These are phyloP conservation scores for Diaporthe aspalathi DNA, from an alignment of 2,329 filamentous ascomycete genomes.

Conservation along the genomic window DNA sequence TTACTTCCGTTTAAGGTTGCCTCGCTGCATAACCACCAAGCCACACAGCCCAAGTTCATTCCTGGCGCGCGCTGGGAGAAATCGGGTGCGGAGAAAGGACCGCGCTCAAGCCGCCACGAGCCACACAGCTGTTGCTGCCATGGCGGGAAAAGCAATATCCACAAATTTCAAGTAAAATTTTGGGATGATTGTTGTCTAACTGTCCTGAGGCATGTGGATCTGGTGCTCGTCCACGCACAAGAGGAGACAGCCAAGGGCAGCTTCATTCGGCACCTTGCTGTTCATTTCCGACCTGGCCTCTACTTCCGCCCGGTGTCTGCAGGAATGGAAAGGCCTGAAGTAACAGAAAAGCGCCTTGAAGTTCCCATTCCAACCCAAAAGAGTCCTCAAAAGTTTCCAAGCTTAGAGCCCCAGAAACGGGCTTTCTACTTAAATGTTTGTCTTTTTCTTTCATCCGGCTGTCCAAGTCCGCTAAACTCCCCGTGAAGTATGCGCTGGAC, in stretches of 20 bases:
- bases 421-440: too few relatives aligned
- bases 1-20: neutral
- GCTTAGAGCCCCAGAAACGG: too few relatives aligned
- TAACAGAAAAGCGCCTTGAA: neutral
- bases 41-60: neutral
- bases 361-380: neutral
- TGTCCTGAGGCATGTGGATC: neutral
- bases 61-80: neutral
- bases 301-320: too few relatives aligned
- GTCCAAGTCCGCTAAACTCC: too few relatives aligned
- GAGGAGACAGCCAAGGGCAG: neutral
- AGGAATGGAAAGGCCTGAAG: neutral
- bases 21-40: neutral
- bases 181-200: slow-evolving; percentile 5
- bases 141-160: neutral
- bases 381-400: too few relatives aligned
- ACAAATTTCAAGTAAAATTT: slow-evolving; percentile 2
- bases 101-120: neutral
- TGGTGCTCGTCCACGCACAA: neutral
- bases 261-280: neutral
- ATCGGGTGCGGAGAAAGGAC: neutral
- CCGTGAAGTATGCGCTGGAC: too few relatives aligned
- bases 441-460: too few relatives aligned
- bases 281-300: neutral
- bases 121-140: neutral